Base-by-base conservation (phyloP, 257 asterid species). In the Gentiana straminea region DNA sequence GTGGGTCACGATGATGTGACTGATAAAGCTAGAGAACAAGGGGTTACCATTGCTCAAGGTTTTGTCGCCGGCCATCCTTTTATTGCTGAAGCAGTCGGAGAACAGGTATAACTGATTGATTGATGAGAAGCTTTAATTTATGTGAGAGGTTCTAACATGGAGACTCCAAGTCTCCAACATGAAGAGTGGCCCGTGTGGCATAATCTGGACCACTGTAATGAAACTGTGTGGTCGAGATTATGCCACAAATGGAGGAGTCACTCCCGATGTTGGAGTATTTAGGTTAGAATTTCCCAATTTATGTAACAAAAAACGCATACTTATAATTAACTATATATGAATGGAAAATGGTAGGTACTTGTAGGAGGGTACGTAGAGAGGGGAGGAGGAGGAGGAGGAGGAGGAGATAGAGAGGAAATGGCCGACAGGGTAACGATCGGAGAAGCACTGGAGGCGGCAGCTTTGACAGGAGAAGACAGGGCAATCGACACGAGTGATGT, bases 61-160 rank as follows among this genome's bases (percentile, higher is more conserved):
- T 79, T 80, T 1, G 58, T 79, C 38, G 79, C 54, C 7, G 89
- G 89, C 13, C 57, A 68, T 33, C 84, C 62, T 2, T 1, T 75
- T 11, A 35, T 89, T 32, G 67, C 89, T 3, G 95, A 89, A 63
- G 60, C 87, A 1, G 55, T 89, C 6, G 89, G 80, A 11, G 84
- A 81, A 68, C 78, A 83, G 65, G 95, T 83, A 69, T 24, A 24
- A 9, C 5, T 36, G 4, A 9, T 8, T 36, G 4, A 2, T 12
- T 64, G 34, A 3, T 15, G 13, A 62, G 15, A 5, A 8, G 10
- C 3, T 54, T 10, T 4, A 13, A 5, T 45, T 10, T 39, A 39
- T 8, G 1, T 8, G n/a, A n/a, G n/a, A n/a, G 2, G 33, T 52
- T 49, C 46, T 8, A 8, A 8, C 34, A 33, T 58, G n/a, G n/a